A percentile compares a stretch with the other conserved stretches of the same genome.
These are phyloP conservation scores for Venturia carpophila DNA, from an alignment of 2,329 filamentous ascomycete genomes.

Conservation along the genomic window DNA sequence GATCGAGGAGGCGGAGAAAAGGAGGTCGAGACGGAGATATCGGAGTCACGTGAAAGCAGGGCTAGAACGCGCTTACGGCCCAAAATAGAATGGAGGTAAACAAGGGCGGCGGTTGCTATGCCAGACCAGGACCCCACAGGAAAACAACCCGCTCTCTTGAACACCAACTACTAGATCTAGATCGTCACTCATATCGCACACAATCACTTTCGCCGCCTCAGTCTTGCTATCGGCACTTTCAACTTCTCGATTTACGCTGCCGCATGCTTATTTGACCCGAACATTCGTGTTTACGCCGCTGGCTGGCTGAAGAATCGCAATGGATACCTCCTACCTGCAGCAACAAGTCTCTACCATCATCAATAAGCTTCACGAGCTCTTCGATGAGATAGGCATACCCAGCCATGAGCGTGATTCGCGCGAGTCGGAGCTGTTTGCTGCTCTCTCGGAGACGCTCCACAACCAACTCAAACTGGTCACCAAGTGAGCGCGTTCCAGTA, in stretches of 20 bases:
- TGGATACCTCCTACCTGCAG: constrained; percentile 88
- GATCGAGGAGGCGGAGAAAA: neutral
- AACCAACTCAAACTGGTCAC: constrained; percentile 81
- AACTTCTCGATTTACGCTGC: neutral
- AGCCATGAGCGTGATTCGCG: constrained; percentile 83
- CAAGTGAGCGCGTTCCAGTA: constrained; percentile 37
- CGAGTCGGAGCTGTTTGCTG: constrained; percentile 88
- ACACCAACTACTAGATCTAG: neutral
- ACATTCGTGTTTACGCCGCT: constrained; percentile 9
- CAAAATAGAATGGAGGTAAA: neutral
- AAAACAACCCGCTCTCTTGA: neutral
- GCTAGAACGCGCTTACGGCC: neutral
- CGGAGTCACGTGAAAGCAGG: neutral
- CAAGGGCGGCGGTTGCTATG: neutral
- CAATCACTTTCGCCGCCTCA: neutral
- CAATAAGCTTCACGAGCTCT: constrained; percentile 83
- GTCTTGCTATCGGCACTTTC: neutral
- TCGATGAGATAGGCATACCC: constrained; percentile 96
- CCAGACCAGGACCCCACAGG: neutral
- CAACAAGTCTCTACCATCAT: constrained; percentile 95
- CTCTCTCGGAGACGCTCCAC: constrained; percentile 83
- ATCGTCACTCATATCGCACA: neutral
- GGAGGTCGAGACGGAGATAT: too few species aligned
- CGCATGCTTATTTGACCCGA: neutral
- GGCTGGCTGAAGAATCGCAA: constrained; percentile 31